Percentiles rank a stretch among this genome's conserved stretches.
phyloP scores from a whole-genome alignment of 345 rosid genomes.

The Melaleuca quinquenervia region DNA sequence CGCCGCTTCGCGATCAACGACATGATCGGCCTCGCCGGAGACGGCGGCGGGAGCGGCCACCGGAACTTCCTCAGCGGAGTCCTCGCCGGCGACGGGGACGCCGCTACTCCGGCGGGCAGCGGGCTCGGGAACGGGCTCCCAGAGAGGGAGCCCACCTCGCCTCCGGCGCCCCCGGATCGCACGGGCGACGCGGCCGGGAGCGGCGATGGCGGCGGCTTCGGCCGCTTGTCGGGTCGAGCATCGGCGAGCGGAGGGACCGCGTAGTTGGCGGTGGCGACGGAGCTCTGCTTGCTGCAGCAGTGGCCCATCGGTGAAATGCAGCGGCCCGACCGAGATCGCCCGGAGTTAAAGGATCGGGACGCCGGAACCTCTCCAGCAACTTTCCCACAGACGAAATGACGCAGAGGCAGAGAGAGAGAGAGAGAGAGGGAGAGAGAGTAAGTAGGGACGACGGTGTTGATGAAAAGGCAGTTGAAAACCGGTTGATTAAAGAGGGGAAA shows the following conservation, averaged over 20 bases:
- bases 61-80: constrained; percentile 82
- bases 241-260: neutral
- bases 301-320: constrained; percentile 46
- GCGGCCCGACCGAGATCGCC: neutral
- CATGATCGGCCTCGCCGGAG: constrained; percentile 95
- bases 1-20: constrained; percentile 43
- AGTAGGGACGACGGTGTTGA: neutral
- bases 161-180: constrained; percentile 7
- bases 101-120: constrained; percentile 68
- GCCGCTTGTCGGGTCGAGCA: constrained; percentile 1
- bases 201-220: constrained; percentile 13
- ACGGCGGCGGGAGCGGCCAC: constrained; percentile 96
- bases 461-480: neutral
- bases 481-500: neutral
- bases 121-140: constrained; percentile 71
- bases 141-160: constrained; percentile 36
- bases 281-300: constrained; percentile 56
- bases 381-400: neutral
- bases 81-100: constrained; percentile 78
- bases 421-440: neutral
- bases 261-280: constrained; percentile 16
- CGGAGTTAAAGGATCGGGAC: neutral
- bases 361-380: neutral
- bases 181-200: constrained; percentile 1
- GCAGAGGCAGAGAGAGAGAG: neutral